phyloP scores from a whole-genome alignment of 495 filamentous ascomycete species.

The Neurospora discreta region DNA sequence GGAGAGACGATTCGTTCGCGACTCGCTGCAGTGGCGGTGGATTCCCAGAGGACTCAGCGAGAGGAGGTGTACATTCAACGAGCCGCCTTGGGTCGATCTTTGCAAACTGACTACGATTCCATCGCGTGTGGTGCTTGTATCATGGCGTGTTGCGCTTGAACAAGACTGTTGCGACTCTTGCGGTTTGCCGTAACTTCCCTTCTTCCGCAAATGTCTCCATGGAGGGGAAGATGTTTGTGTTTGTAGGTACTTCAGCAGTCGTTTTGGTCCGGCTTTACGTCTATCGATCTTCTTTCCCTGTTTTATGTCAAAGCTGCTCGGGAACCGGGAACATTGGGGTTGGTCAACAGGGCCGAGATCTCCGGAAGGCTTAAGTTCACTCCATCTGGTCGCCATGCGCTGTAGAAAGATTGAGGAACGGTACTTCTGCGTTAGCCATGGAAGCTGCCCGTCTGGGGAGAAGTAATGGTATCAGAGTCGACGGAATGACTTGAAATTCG shows the following conservation, averaged over 20 bases:
- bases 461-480: not conserved
- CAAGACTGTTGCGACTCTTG: not conserved
- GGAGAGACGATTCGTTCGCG: not conserved
- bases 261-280: not conserved
- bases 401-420: not conserved
- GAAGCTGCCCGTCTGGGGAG: not conserved
- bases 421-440: not conserved
- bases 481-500: not conserved
- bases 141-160: not conserved
- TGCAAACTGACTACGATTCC: not conserved
- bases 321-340: not conserved
- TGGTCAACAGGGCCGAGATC: not conserved
- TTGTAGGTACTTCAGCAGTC: no score
- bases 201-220: not conserved
- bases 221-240: not conserved
- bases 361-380: not conserved
- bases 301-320: not conserved
- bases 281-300: not conserved
- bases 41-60: not conserved
- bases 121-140: not conserved
- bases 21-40: not conserved
- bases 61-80: not conserved
- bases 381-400: not conserved
- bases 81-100: not conserved
- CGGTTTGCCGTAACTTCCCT: not conserved